Conservation (phyloP, 768 basidiomycete species). For the Serendipita indica region DNA sequence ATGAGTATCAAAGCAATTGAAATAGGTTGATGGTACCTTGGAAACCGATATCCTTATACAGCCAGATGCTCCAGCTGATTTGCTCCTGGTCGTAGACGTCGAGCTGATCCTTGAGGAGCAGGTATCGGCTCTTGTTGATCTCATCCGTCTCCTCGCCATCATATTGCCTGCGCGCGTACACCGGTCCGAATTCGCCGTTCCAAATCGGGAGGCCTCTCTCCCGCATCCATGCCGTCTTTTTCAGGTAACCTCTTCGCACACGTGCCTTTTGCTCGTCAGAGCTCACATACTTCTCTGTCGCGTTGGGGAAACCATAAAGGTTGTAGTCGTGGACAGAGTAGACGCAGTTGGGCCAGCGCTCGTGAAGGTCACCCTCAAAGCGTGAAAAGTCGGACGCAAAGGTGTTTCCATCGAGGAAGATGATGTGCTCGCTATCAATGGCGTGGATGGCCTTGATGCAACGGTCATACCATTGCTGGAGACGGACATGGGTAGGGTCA, state of each 20-base stretch:
- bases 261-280: conserved; percentile 21
- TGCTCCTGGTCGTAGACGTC: conserved; percentile 21
- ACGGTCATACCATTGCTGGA: conserved; percentile 53
- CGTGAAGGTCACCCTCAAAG: conserved; percentile 43
- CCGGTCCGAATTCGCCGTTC: conserved; percentile 82
- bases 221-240: conserved; percentile 69
- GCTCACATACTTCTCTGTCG: background rate
- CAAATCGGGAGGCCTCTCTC: conserved; percentile 47
- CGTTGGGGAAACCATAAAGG: background rate
- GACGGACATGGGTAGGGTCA: conserved; percentile 47
- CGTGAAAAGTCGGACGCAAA: conserved; percentile 66
- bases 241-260: conserved; percentile 45
- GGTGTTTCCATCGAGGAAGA: conserved; percentile 78
- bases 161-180: conserved; percentile 50
- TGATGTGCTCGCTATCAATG: conserved; percentile 51
- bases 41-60: conserved; percentile 41
- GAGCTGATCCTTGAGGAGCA: conserved; percentile 59
- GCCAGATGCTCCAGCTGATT: conserved; percentile 68
- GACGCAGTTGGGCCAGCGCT: conserved; percentile 52
- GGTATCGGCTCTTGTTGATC: conserved; percentile 52
- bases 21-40: conserved; percentile 18
- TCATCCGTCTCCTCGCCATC: conserved; percentile 41
- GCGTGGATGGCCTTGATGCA: conserved; percentile 56
- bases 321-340: conserved; percentile 73
- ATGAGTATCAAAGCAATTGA: background rate